Evolutionary conservation across 257 asterid species (phyloP), one percentile per base, ranked within the genome.

Genomic region (Schizonepeta tenuifolia): DNA sequence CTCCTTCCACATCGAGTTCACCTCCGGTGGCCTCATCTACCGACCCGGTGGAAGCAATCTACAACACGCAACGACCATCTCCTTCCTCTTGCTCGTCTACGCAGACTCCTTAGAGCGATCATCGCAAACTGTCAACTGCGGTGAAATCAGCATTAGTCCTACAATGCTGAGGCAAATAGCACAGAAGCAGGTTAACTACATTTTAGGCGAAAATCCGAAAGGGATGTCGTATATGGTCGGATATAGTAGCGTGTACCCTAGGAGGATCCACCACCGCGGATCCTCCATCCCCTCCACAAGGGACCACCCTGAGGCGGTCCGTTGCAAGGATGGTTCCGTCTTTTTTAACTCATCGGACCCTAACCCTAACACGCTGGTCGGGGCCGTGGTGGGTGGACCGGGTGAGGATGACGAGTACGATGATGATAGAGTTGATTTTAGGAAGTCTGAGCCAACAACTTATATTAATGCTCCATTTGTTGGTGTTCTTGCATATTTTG

Each of bases 211-310:
- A 54, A 95, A 95, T 65, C 99, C 98, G 1, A 88, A 79, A 76
- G 97, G 97, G 69, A 88, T 88, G 89, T 95, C 99, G 1, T 95
- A 95, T 69, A 88, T 95, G 98, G 96, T 95, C 7, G 99, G 99
- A 12, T 95, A 92, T n/a, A 87, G 98, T 72, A 64, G 73, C 14
- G 68, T 76, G 36, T 88, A 80, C 41, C 99, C 99, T 44, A 89
- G 82, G 47, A 73, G 83, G 68, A 85, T 95, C 6, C 99, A 95
- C 71, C 99, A 95, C 53, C 92, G 99, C 3, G 99, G 96, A 10
- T 95, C 99, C 0, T 87, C 96, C 0, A 36, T 92, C 2, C 99
- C 99, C 51, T 88, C 95, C 0, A 56, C 67, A 14, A 88, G 84
- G 46, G 95, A 87, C 41, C 96, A 90, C 74, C 95, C 99, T 0